phyloP scores from a whole-genome alignment of 106 monocot species.

The Vanilla planifolia region DNA sequence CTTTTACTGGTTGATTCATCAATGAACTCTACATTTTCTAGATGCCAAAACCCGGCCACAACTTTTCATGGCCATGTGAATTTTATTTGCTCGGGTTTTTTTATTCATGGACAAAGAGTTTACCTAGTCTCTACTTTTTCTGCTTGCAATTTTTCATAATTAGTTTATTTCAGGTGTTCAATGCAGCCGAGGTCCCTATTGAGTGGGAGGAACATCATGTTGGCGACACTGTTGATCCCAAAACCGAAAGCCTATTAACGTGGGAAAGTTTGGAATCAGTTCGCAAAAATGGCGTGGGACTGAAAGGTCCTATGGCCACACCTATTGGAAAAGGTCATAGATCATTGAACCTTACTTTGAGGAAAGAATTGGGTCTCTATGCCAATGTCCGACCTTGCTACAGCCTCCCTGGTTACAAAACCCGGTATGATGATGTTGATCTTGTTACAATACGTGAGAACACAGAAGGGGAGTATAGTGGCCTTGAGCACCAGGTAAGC shows the following conservation, averaged over 20 bases:
- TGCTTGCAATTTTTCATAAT: background rate
- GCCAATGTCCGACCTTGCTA: constrained; percentile 88
- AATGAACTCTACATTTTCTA: no score
- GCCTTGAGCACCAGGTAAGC: constrained; percentile 87
- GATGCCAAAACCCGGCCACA: no score
- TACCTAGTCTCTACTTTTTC: no score
- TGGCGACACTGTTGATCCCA: constrained; percentile 71
- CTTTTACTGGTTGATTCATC: no score
- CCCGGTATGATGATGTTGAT: constrained; percentile 79
- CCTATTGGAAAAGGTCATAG: constrained; percentile 97
- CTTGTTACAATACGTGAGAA: constrained; percentile 92
- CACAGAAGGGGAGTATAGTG: constrained; percentile 96
- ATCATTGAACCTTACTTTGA: constrained; percentile 79
- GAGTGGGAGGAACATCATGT: constrained; percentile 95
- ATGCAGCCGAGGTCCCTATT: constrained; percentile 70
- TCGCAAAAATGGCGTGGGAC: constrained; percentile 67
- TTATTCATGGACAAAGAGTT: no score
- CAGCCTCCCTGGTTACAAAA: constrained; percentile 85
- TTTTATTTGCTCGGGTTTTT: no score
- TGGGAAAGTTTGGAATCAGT: constrained; percentile 94
- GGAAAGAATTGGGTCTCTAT: constrained; percentile 86
- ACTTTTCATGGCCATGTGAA: no score
- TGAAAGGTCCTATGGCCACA: constrained; percentile 97
- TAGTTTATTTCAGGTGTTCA: constrained; percentile 57
- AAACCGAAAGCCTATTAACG: constrained; percentile 86